Percentiles rank a stretch among this genome's conserved stretches.
Evolutionary conservation across 768 basidiomycete genomes (phyloP).

Genomic region (Melanogaster broomeanus): DNA sequence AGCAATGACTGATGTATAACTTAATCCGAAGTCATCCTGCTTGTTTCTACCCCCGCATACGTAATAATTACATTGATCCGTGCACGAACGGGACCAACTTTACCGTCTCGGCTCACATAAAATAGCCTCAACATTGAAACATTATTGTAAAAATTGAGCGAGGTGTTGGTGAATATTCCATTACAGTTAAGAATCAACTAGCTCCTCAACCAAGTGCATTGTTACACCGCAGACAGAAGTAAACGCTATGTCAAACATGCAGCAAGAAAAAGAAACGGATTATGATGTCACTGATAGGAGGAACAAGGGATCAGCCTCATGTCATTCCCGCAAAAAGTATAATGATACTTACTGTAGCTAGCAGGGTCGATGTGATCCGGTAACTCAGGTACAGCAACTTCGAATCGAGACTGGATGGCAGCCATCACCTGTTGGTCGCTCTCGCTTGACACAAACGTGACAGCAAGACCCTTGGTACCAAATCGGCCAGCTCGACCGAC

Average conservation of each 20-base stretch:
- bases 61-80: no score
- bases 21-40: no score
- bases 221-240: slow-evolving; percentile 18
- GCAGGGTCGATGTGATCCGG: slow-evolving; percentile 94
- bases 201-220: slow-evolving; percentile 21
- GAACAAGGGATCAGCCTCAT: background rate
- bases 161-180: no score
- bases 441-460: slow-evolving; percentile 94
- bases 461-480: slow-evolving; percentile 98
- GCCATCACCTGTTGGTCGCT: slow-evolving; percentile 93
- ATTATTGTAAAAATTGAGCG: no score
- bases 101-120: no score
- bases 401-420: slow-evolving; percentile 94
- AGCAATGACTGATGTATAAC: no score
- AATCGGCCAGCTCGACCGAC: slow-evolving; percentile 99
- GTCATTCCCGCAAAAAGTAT: background rate
- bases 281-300: slow-evolving; percentile 48
- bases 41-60: no score
- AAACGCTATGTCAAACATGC: slow-evolving; percentile 4
- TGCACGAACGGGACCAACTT: no score
- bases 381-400: slow-evolving; percentile 94
- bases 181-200: slow-evolving; percentile 2
- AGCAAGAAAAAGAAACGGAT: slow-evolving; percentile 24
- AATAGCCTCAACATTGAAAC: background rate
- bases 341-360: slow-evolving; percentile 79